Evolutionary conservation across 2,329 filamentous ascomycete species (phyloP).

Genomic region (Cytospora mali): DNA sequence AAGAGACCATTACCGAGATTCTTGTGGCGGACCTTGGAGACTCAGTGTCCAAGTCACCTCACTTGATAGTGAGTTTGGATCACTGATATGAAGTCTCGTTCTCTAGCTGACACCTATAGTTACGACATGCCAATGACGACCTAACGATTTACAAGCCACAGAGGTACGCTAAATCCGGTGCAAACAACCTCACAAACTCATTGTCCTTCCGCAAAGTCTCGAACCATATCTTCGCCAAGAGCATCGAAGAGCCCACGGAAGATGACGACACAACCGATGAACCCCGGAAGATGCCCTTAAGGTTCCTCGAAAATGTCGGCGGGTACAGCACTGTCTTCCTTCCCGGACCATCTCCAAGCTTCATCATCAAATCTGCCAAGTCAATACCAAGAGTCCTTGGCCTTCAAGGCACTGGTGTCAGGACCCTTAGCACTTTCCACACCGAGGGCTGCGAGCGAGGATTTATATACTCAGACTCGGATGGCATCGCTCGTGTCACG

Average conservation of each 20-base stretch:
- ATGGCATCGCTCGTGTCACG: conserved; percentile 73
- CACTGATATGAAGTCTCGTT: background rate
- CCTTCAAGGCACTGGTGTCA: conserved; percentile 68
- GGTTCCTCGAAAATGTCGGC: conserved; percentile 64
- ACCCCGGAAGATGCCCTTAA: conserved; percentile 55
- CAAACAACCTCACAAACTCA: conserved; percentile 52
- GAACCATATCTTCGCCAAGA: conserved; percentile 68
- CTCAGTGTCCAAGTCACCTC: conserved; percentile 67
- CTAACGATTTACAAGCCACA: conserved; percentile 86
- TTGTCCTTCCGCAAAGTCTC: conserved; percentile 77
- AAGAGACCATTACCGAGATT: conserved; percentile 77
- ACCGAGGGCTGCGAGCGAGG: conserved; percentile 77
- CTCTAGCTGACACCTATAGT: conserved; percentile 45
- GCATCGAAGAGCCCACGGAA: conserved; percentile 51
- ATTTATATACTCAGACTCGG: conserved; percentile 77
- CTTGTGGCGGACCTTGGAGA: conserved; percentile 86
- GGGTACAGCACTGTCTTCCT: conserved; percentile 84
- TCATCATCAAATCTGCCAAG: conserved; percentile 81
- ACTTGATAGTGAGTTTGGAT: conserved; percentile 73
- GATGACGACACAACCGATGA: conserved; percentile 50
- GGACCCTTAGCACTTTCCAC: conserved; percentile 75
- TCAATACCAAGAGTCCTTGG: conserved; percentile 75
- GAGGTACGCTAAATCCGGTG: conserved; percentile 46
- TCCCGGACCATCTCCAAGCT: conserved; percentile 76
- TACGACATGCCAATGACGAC: conserved; percentile 79